Percentiles rank a stretch among this genome's conserved stretches.
phyloP scores from a whole-genome alignment of 768 basidiomycete genomes.

The Tulasnella sp. region DNA sequence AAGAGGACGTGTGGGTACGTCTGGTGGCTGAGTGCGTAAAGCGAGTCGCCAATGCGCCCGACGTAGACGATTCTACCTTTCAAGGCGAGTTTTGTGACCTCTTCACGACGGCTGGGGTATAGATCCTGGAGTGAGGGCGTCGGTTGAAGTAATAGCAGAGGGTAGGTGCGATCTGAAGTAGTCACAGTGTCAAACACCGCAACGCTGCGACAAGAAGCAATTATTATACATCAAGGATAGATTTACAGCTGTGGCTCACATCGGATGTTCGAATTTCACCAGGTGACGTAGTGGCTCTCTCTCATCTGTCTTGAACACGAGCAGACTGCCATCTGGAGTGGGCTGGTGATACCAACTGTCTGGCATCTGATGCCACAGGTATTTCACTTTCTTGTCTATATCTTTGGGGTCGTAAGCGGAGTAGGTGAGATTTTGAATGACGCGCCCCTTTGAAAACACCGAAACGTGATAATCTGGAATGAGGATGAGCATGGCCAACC shows the following conservation, averaged over 20 bases:
- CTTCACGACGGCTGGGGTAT: conserved; percentile 34
- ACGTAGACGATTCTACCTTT: conserved; percentile 65
- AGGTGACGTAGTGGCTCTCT: conserved; percentile 41
- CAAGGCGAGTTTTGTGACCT: conserved; percentile 34
- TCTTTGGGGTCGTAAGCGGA: conserved; percentile 91
- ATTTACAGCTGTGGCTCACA: conserved; percentile 42
- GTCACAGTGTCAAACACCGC: conserved; percentile 69
- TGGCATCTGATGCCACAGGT: conserved; percentile 60
- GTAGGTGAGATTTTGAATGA: conserved; percentile 72
- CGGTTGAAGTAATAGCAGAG: conserved; percentile 83
- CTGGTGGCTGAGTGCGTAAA: conserved; percentile 78
- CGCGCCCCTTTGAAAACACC: conserved; percentile 46
- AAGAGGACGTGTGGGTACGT: conserved; percentile 67
- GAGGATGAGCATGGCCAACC: background rate
- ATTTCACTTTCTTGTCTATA: conserved; percentile 63
- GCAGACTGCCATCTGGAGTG: conserved; percentile 64
- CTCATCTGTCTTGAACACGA: conserved; percentile 44
- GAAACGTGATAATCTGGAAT: conserved; percentile 76
- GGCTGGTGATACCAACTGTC: conserved; percentile 77
- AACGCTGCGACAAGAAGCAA: conserved; percentile 41
- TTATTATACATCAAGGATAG: background rate
- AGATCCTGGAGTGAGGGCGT: conserved; percentile 67
- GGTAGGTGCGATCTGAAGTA: conserved; percentile 39
- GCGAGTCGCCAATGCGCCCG: conserved; percentile 64
- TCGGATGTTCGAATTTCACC: conserved; percentile 47